phyloP scores from a whole-genome alignment of 1,284 basidiomycete species.

The Agroathelia rolfsii region DNA sequence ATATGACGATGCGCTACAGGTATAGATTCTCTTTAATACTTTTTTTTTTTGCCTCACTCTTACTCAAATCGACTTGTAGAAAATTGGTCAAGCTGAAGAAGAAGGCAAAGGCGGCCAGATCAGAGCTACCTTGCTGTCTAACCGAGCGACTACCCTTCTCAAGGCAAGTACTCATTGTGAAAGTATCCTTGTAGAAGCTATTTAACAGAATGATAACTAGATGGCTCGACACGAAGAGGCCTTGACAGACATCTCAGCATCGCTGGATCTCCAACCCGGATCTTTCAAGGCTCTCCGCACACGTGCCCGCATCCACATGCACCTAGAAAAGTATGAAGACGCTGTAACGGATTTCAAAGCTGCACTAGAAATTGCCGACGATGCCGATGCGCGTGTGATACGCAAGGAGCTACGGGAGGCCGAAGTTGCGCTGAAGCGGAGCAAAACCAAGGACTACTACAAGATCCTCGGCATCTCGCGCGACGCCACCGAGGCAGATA shows the following conservation, averaged over 20 bases:
- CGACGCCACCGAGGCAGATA: slow-evolving; percentile 56
- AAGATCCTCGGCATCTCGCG: slow-evolving; percentile 57
- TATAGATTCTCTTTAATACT: slow-evolving; percentile 15
- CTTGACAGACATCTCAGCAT: slow-evolving; percentile 59
- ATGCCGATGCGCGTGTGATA: slow-evolving; percentile 54
- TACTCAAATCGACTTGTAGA: slow-evolving; percentile 28
- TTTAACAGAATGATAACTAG: slow-evolving; percentile 24
- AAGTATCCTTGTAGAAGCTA: background rate
- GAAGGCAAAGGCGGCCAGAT: slow-evolving; percentile 70
- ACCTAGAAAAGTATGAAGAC: slow-evolving; percentile 66
- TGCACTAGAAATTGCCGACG: slow-evolving; percentile 60
- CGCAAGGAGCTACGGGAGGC: slow-evolving; percentile 66
- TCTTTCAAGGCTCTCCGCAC: slow-evolving; percentile 84
- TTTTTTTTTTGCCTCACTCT: background rate
- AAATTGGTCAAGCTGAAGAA: slow-evolving; percentile 50
- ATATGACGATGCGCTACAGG: slow-evolving; percentile 64
- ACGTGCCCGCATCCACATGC: slow-evolving; percentile 69
- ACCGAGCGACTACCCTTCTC: slow-evolving; percentile 74
- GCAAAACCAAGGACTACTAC: slow-evolving; percentile 81
- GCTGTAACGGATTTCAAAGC: slow-evolving; percentile 70
- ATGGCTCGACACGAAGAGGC: slow-evolving; percentile 58
- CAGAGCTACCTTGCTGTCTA: slow-evolving; percentile 71
- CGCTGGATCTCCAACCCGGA: slow-evolving; percentile 50
- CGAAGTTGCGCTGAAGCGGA: slow-evolving; percentile 67
- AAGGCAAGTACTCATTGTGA: slow-evolving; percentile 36